Percentiles rank a stretch among this genome's conserved stretches.
Conservation (phyloP, 768 basidiomycete genomes). For the Exidia glandulosa region DNA sequence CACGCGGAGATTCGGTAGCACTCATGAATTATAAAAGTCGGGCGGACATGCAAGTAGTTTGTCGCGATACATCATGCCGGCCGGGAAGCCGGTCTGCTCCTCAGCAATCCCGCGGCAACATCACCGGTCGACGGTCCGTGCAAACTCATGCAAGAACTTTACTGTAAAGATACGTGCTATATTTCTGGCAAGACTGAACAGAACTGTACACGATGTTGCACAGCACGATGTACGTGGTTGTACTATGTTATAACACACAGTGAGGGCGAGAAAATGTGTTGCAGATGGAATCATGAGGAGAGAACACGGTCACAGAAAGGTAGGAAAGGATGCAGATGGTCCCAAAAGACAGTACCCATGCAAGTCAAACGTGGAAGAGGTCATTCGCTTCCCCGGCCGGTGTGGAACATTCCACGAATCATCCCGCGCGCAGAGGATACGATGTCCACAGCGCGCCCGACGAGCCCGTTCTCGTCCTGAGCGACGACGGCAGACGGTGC, state of each 20-base stretch:
- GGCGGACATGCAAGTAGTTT: no score
- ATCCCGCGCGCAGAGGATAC: background rate
- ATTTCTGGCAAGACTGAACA: no score
- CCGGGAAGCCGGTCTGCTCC: no score
- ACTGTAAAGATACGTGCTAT: background rate
- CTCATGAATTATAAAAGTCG: no score
- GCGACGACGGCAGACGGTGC: background rate
- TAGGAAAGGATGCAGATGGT: background rate
- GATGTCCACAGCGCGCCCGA: background rate
- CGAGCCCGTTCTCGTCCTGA: background rate
- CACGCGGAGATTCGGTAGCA: no score
- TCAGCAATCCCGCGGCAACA: no score
- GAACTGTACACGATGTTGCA: background rate
- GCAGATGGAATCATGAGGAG: background rate
- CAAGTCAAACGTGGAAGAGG: background rate
- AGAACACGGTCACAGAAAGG: background rate
- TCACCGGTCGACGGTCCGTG: no score
- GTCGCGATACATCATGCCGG: no score
- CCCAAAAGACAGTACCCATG: background rate
- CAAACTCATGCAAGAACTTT: no score
- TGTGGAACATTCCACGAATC: background rate
- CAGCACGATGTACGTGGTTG: background rate
- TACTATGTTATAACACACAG: background rate
- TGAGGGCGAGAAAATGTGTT: background rate
- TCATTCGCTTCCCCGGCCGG: background rate